Evolutionary conservation across 139 green algal species (phyloP).

Genomic region (Tetradesmus lagerheimii): DNA sequence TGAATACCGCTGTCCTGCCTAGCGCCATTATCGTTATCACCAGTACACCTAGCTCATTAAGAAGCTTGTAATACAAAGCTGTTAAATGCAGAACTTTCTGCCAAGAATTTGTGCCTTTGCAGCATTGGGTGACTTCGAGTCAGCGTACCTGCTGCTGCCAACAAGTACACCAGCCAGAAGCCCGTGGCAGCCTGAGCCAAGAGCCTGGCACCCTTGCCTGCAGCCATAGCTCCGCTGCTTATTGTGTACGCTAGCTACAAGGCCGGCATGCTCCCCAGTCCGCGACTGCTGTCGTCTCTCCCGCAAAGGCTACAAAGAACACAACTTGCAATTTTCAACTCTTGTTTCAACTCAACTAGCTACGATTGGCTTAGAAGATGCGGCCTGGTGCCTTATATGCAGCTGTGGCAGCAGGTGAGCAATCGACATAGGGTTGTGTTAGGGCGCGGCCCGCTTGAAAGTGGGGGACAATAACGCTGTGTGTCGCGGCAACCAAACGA

Average conservation of each 20-base stretch:
- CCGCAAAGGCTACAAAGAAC: background rate
- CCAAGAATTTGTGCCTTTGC: no score
- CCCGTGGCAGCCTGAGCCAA: background rate
- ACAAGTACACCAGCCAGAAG: conserved; percentile 31
- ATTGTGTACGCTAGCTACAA: background rate
- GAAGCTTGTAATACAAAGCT: no score
- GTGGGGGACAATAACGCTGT: background rate
- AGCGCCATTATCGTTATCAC: background rate
- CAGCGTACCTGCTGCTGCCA: conserved; percentile 16
- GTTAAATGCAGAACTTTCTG: no score
- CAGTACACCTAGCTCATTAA: background rate
- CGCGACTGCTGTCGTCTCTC: background rate
- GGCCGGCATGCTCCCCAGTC: background rate
- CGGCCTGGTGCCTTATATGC: background rate
- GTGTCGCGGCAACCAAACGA: no score
- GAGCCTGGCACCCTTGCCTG: background rate
- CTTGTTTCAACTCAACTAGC: background rate
- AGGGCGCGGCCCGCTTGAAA: background rate
- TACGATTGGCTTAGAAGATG: background rate
- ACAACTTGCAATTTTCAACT: background rate
- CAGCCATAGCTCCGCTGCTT: background rate
- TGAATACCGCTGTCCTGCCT: background rate
- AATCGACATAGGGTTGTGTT: background rate
- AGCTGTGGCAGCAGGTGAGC: background rate
- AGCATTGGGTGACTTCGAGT: background rate